phyloP scores from a whole-genome alignment of 2,329 filamentous ascomycete genomes.

The Phaeophleospora eucalypticola region DNA sequence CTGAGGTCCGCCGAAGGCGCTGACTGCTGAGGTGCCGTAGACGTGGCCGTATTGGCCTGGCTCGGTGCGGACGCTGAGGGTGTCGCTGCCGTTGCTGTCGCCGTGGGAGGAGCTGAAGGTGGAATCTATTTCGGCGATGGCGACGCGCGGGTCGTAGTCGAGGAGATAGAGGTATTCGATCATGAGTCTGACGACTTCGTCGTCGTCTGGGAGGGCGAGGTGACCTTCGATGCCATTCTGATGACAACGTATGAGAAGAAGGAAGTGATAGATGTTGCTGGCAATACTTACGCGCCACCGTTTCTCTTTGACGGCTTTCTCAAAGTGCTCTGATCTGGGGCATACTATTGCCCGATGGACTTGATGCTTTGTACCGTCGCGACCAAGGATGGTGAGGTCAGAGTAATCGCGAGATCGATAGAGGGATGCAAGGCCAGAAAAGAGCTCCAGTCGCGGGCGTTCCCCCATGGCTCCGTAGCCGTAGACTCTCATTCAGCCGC shows the following conservation, averaged over 20 bases:
- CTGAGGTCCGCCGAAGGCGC: constrained; percentile 23
- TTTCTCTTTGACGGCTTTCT: constrained; percentile 15
- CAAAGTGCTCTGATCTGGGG: constrained; percentile 21
- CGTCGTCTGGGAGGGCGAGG: constrained; percentile 22
- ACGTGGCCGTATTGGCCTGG: constrained; percentile 24
- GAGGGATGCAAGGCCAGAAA: constrained; percentile 16
- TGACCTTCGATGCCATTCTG: constrained; percentile 24
- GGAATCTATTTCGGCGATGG: constrained; percentile 3
- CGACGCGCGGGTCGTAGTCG: constrained; percentile 23
- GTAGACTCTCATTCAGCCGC: not conserved
- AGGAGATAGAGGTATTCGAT: constrained; percentile 27
- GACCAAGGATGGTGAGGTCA: constrained; percentile 18
- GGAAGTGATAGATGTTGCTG: not conserved
- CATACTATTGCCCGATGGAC: constrained; percentile 24
- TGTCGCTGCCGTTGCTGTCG: constrained; percentile 15
- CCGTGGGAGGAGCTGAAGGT: constrained; percentile 3
- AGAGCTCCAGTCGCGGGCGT: constrained; percentile 16
- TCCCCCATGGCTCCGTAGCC: constrained; percentile 12
- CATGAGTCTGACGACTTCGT: constrained; percentile 23
- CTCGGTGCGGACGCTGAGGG: constrained; percentile 19
- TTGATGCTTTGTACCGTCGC: constrained; percentile 17
- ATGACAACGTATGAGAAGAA: too few species aligned
- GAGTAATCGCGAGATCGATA: constrained; percentile 22
- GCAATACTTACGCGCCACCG: constrained; percentile 18
- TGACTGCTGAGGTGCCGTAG: constrained; percentile 23